These are phyloP conservation scores for Coemansia pectinata DNA, from an alignment of 192 early-diverging fungal genomes.

Conservation along the genomic window DNA sequence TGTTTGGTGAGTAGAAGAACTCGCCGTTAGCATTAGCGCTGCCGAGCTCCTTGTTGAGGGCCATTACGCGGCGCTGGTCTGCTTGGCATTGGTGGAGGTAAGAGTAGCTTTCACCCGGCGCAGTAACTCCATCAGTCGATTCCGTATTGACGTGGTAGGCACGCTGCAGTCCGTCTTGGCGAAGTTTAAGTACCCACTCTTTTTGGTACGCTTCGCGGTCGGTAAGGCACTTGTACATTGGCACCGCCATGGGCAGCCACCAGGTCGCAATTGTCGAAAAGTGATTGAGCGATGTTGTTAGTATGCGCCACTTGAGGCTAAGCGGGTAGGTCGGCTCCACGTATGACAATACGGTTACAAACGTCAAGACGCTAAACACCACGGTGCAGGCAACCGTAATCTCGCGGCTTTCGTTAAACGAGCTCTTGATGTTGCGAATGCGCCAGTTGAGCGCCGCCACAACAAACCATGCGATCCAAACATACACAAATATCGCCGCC, in stretches of 20 bases:
- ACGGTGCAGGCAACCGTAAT: conserved; percentile 19
- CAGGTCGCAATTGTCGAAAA: conserved; percentile 29
- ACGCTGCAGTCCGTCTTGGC: conserved; percentile 33
- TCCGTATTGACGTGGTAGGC: conserved; percentile 15
- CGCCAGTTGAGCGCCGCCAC: conserved; percentile 32
- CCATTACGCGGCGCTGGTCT: background rate
- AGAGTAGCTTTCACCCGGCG: background rate
- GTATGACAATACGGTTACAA: conserved; percentile 39
- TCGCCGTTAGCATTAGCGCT: background rate
- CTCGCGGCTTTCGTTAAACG: conserved; percentile 53
- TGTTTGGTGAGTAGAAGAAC: background rate
- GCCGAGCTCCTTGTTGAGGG: background rate
- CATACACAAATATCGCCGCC: conserved; percentile 29
- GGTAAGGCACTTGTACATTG: conserved; percentile 29
- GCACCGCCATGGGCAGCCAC: conserved; percentile 45
- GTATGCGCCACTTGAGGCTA: conserved; percentile 12
- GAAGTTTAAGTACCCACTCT: conserved; percentile 25
- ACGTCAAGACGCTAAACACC: conserved; percentile 25
- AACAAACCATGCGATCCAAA: conserved; percentile 38
- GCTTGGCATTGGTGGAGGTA: background rate
- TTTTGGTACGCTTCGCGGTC: conserved; percentile 18
- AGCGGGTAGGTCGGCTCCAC: conserved; percentile 24
- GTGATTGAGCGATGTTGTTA: conserved; percentile 39
- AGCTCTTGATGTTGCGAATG: conserved; percentile 50
- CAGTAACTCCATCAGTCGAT: background rate